phyloP scores from a whole-genome alignment of 345 rosid species.

The Tarenaya hassleriana region DNA sequence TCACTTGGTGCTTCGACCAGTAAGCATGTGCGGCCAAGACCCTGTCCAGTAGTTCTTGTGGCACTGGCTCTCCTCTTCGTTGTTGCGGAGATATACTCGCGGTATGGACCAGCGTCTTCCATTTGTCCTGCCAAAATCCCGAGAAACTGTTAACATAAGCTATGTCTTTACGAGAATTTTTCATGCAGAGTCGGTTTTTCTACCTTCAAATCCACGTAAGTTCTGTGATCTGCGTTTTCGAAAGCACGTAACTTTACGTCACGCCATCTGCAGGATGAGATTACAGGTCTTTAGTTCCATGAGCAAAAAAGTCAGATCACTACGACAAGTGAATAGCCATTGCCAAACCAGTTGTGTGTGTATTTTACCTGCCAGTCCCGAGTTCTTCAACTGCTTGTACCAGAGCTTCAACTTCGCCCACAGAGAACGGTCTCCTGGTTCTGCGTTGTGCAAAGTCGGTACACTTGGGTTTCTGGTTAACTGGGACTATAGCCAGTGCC shows the following conservation, averaged over 20 bases:
- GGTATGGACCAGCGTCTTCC: conserved; percentile 91
- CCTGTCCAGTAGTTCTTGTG: conserved; percentile 77
- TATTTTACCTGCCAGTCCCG: conserved; percentile 88
- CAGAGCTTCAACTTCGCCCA: conserved; percentile 79
- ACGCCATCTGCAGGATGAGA: conserved; percentile 61
- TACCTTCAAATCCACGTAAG: conserved; percentile 76
- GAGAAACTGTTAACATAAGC: too few relatives aligned
- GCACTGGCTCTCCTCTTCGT: conserved; percentile 86
- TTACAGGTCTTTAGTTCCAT: too few relatives aligned
- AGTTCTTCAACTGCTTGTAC: conserved; percentile 82
- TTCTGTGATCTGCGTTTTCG: conserved; percentile 65
- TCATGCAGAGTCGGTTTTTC: background rate
- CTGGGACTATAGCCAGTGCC: conserved; percentile 62
- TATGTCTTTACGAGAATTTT: too few relatives aligned
- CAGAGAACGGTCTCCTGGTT: conserved; percentile 89
- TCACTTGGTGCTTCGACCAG: conserved; percentile 79
- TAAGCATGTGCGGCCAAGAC: conserved; percentile 67
- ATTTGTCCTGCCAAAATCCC: conserved; percentile 59
- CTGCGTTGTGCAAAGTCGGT: conserved; percentile 72
- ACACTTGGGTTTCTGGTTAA: conserved; percentile 60
- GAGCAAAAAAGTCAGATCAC: conserved; percentile 14
- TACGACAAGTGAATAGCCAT: background rate
- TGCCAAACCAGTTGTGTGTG: conserved; percentile 3
- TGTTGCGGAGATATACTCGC: conserved; percentile 82
- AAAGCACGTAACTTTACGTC: conserved; percentile 64